Percentiles rank a stretch among this genome's conserved stretches.
Evolutionary conservation across 306 rosid species (phyloP).

Genomic region (Begonia fuchsioides): DNA sequence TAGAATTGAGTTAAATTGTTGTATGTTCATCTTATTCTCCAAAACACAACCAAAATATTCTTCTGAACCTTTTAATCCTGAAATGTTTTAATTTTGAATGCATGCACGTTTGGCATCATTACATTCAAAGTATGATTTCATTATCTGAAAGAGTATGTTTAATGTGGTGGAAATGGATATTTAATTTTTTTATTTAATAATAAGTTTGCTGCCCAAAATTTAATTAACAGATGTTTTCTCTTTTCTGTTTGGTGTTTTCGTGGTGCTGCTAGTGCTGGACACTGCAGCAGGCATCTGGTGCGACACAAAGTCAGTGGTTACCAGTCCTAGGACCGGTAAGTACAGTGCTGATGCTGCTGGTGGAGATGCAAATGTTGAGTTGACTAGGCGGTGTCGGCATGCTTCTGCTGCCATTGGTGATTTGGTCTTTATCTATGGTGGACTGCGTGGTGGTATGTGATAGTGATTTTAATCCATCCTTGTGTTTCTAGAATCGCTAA

Average conservation of each 20-base stretch:
- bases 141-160: too few species aligned
- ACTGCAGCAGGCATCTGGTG: conserved; percentile 99
- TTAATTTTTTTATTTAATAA: too few species aligned
- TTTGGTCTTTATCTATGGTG: conserved; percentile 83
- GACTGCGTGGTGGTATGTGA: conserved; percentile 91
- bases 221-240: background rate
- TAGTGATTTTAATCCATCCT: conserved; percentile 4
- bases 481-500: background rate
- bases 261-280: conserved; percentile 61
- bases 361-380: conserved; percentile 95
- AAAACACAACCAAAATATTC: too few species aligned
- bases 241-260: conserved; percentile 1
- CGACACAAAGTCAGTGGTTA: conserved; percentile 95
- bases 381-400: conserved; percentile 97
- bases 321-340: conserved; percentile 91
- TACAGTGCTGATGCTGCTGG: conserved; percentile 99
- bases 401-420: conserved; percentile 98
- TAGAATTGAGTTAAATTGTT: too few species aligned
- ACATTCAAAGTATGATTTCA: too few species aligned
- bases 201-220: too few species aligned
- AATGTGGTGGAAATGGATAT: too few species aligned
- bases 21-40: too few species aligned
- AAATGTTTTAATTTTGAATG: too few species aligned
- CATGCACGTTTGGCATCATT: too few species aligned
- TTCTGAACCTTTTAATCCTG: too few species aligned